phyloP scores from a whole-genome alignment of 805 yeast species.

The Lachancea sp. region DNA sequence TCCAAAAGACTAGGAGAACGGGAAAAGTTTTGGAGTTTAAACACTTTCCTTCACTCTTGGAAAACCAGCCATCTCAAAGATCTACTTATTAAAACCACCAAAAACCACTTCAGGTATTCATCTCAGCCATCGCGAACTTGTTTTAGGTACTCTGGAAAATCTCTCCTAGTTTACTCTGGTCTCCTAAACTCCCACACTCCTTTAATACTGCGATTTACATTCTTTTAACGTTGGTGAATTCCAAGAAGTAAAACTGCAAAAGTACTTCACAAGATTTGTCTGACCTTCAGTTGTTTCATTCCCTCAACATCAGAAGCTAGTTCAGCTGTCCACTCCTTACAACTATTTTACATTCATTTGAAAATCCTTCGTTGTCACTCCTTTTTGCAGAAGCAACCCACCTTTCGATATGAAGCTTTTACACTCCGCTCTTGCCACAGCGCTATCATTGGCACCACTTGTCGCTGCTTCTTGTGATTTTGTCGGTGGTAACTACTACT shows the following conservation, averaged over 20 bases:
- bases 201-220: not conserved
- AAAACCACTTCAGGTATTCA: not conserved
- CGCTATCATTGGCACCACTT: constrained; percentile 20
- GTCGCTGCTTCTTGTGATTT: constrained; percentile 39
- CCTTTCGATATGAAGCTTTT: constrained; percentile 15
- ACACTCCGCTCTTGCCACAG: constrained; percentile 11
- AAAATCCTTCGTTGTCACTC: constrained; percentile 1
- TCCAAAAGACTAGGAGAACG: not conserved
- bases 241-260: not conserved
- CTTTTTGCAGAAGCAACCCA: not conserved
- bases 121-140: constrained; percentile 1
- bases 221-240: constrained; percentile 5
- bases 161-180: not conserved
- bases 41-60: not conserved
- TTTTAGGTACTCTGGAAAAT: not conserved
- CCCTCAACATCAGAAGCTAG: not conserved
- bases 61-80: not conserved
- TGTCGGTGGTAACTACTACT: constrained; percentile 76
- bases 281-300: not conserved
- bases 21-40: not conserved
- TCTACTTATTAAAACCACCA: not conserved
- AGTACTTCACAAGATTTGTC: not conserved
- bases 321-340: not conserved
- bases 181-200: constrained; percentile 3
- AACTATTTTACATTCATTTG: not conserved